A percentile compares a stretch with the other conserved stretches of the same genome.
Evolutionary conservation across 2,329 filamentous ascomycete genomes (phyloP).

Genomic region (Tolypocladium guangdongense): DNA sequence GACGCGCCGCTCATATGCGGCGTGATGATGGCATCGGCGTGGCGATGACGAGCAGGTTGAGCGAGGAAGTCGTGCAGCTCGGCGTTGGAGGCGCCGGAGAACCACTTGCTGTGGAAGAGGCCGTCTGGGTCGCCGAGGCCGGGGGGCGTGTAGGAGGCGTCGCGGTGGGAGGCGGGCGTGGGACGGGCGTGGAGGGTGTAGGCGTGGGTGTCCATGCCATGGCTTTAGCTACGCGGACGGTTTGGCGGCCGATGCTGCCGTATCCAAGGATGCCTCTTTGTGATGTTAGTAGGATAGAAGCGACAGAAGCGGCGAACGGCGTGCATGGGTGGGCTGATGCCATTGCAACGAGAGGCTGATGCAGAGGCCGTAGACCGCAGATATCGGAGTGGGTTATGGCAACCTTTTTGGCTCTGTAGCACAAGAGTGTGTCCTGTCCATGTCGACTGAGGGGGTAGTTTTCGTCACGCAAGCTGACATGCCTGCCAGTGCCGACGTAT

Average conservation of each 20-base stretch:
- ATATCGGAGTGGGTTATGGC: too few relatives aligned
- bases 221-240: conserved; percentile 46
- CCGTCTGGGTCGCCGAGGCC: background rate
- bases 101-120: background rate
- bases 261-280: conserved; percentile 41
- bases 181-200: conserved; percentile 58
- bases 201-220: conserved; percentile 61
- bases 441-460: too few relatives aligned
- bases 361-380: too few relatives aligned
- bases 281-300: background rate
- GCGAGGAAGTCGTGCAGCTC: background rate
- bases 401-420: too few relatives aligned
- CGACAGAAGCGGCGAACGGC: too few relatives aligned
- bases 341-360: too few relatives aligned
- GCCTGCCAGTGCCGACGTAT: too few relatives aligned
- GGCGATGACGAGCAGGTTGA: background rate
- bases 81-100: background rate
- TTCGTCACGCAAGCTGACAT: too few relatives aligned
- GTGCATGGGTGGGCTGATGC: too few relatives aligned
- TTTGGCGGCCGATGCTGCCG: conserved; percentile 42
- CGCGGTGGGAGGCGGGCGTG: background rate
- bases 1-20: conserved; percentile 15
- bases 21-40: conserved; percentile 40
- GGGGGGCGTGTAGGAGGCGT: background rate
- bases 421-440: too few relatives aligned